phyloP scores from a whole-genome alignment of 192 early-diverging fungal species.

The Irineochytrium annulatum region DNA sequence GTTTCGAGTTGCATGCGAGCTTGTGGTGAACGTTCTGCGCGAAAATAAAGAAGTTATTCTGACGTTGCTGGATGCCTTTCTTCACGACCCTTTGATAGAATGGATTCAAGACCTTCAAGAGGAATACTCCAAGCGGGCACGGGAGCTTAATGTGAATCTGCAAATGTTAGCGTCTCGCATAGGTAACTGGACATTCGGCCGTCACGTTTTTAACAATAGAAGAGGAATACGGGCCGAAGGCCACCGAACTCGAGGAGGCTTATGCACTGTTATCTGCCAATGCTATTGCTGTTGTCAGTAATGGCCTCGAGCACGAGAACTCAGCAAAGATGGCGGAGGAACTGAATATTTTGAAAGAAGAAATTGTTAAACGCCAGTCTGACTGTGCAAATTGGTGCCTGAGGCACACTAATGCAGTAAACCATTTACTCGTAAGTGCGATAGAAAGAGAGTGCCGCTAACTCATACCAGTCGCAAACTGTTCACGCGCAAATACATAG shows the following conservation, averaged over 20 bases:
- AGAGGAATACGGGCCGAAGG: background rate
- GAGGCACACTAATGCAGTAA: conserved; percentile 5
- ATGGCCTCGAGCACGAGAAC: too few relatives aligned
- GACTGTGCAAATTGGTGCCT: conserved; percentile 16
- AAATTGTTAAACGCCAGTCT: background rate
- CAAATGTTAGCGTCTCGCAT: conserved; percentile 40
- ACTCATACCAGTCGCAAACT: too few relatives aligned
- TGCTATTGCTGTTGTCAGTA: too few relatives aligned
- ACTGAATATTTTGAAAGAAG: background rate
- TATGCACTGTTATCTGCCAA: too few relatives aligned
- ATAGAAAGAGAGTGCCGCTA: background rate
- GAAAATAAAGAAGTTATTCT: conserved; percentile 41
- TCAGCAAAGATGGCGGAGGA: background rate
- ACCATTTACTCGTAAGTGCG: conserved; percentile 5
- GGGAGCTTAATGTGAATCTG: conserved; percentile 42
- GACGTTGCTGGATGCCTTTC: conserved; percentile 51
- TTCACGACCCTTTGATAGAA: conserved; percentile 55
- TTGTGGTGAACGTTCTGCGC: conserved; percentile 32
- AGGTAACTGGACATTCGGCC: conserved; percentile 16
- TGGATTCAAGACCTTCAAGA: conserved; percentile 37
- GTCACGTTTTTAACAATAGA: background rate
- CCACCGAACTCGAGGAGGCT: too few relatives aligned
- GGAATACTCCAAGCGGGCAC: conserved; percentile 16
- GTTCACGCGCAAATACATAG: conserved; percentile 14
- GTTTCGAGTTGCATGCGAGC: conserved; percentile 40